Conservation (phyloP, 148 eudicot species). For the Chenopodium quinoa region DNA sequence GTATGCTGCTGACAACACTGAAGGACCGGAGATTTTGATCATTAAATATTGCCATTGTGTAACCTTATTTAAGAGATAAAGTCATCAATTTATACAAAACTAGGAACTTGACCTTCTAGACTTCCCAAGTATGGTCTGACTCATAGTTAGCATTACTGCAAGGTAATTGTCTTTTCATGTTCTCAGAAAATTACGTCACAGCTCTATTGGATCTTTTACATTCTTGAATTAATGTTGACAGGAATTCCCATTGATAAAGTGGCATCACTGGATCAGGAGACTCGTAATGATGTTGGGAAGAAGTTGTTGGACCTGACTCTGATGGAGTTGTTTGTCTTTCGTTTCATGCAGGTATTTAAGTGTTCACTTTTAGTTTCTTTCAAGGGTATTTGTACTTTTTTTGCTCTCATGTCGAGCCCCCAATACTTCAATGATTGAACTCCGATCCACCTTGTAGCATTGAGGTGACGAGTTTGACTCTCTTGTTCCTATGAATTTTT, state of each 20-base stretch:
- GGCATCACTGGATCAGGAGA: slow-evolving; percentile 68
- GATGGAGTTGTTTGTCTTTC: slow-evolving; percentile 86
- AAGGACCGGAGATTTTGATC: not conserved
- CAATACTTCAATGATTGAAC: not conserved
- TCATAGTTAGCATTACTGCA: not conserved
- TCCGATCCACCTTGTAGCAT: not conserved
- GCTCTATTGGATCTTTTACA: not conserved
- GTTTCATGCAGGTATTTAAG: slow-evolving; percentile 85
- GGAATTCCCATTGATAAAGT: slow-evolving; percentile 93
- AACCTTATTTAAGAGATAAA: not conserved
- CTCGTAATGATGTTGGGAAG: slow-evolving; percentile 84
- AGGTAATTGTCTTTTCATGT: not conserved
- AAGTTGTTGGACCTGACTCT: slow-evolving; percentile 85
- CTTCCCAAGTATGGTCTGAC: not conserved
- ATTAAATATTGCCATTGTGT: not conserved
- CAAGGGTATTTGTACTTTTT: not conserved
- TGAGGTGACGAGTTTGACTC: not conserved
- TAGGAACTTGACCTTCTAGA: not conserved
- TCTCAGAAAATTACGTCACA: not conserved
- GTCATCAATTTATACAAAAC: not conserved
- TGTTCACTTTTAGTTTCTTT: not conserved
- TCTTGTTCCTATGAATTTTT: not conserved
- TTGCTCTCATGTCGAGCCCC: not conserved
- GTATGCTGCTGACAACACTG: not conserved
- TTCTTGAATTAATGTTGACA: slow-evolving; percentile 24